Conservation (phyloP, 306 rosid genomes). For the Vicia villosa region DNA sequence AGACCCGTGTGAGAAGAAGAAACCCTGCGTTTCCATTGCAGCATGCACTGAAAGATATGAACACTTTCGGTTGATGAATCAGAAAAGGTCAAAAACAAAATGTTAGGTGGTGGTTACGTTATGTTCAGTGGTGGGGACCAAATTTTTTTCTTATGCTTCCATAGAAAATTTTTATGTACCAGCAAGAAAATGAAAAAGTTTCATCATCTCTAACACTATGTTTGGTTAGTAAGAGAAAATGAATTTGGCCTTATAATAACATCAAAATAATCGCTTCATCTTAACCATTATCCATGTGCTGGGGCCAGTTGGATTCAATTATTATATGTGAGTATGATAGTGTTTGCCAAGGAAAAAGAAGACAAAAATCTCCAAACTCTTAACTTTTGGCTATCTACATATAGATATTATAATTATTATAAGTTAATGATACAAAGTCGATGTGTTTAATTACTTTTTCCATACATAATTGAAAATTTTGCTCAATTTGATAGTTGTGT, state of each 20-base stretch:
- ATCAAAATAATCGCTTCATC: slow-evolving; percentile 2
- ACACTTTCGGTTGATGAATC: slow-evolving; percentile 28
- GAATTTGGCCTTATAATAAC: background rate
- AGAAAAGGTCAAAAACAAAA: background rate
- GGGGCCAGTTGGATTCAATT: background rate
- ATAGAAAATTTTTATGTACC: background rate
- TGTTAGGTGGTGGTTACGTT: background rate
- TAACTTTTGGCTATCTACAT: background rate
- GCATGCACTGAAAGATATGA: background rate
- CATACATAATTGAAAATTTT: too few species aligned
- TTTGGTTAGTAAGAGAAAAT: background rate
- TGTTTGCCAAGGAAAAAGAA: background rate
- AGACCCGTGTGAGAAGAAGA: slow-evolving; percentile 44
- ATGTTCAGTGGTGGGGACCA: background rate
- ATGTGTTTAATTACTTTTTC: too few species aligned
- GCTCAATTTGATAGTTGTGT: too few species aligned
- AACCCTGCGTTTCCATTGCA: slow-evolving; percentile 6
- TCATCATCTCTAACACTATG: background rate
- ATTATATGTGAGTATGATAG: too few species aligned
- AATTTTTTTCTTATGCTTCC: background rate
- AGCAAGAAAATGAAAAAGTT: background rate
- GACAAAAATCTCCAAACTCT: background rate
- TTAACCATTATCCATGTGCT: background rate
- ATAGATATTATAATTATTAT: too few species aligned
- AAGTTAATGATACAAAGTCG: too few species aligned